phyloP scores from a whole-genome alignment of 2,329 filamentous ascomycete species.

The Fusarium sp. region DNA sequence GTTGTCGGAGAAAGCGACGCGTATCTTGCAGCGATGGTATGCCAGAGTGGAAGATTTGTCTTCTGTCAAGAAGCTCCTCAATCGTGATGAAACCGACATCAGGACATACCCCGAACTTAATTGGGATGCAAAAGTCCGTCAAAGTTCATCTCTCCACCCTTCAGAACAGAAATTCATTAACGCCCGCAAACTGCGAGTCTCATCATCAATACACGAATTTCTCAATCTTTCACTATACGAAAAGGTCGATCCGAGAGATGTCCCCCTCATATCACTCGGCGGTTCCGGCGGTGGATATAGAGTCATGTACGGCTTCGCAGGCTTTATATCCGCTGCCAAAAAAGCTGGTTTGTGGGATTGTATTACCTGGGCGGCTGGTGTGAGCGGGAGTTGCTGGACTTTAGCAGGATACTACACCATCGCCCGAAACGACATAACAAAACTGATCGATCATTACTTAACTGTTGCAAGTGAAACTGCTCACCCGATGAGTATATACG shows the following conservation, averaged over 20 bases:
- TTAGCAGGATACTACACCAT: constrained; percentile 41
- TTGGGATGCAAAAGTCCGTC: constrained; percentile 35
- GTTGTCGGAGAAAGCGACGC: not conserved
- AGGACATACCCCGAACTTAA: constrained; percentile 32
- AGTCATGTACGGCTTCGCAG: constrained; percentile 41
- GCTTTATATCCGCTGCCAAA: constrained; percentile 32
- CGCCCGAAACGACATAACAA: constrained; percentile 26
- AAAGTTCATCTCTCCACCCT: constrained; percentile 19
- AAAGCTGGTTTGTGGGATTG: constrained; percentile 36
- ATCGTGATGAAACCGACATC: constrained; percentile 25
- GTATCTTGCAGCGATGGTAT: constrained; percentile 30
- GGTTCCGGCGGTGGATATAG: constrained; percentile 41
- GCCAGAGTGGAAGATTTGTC: constrained; percentile 27
- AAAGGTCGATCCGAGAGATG: constrained; percentile 26
- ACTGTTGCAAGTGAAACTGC: constrained; percentile 33
- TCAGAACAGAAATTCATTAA: constrained; percentile 30
- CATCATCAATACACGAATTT: too few species aligned
- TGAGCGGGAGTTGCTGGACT: constrained; percentile 44
- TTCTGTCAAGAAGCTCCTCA: constrained; percentile 17
- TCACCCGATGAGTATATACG: constrained; percentile 36
- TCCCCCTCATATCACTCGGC: constrained; percentile 36
- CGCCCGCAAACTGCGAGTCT: constrained; percentile 23
- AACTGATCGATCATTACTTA: constrained; percentile 31
- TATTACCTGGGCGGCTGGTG: constrained; percentile 37
- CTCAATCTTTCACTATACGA: constrained; percentile 13